Evolutionary conservation across 306 rosid species (phyloP), one percentile per base, ranked within the genome.

Genomic region (Medicago ruthenica): DNA sequence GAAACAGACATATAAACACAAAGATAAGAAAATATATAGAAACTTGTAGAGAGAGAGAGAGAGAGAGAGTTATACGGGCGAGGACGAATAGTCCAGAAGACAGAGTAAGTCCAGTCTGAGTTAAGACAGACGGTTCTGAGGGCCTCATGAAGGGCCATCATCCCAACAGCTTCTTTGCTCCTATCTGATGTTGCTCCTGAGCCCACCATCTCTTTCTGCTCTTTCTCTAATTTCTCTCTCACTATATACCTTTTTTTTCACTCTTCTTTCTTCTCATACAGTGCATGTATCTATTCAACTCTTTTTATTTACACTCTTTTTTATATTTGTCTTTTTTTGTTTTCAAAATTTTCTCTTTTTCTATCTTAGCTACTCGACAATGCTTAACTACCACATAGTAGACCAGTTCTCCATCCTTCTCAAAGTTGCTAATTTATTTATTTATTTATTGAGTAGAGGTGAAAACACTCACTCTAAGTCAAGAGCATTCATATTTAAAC

Each of bases 121-220:
- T 85, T 87, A 74, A 87, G 85, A 80, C 91, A 87, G 74, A 87
- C 82, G 76, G 72, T 89, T 96, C 98, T 88, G 83, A 96, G 99
- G 90, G 99, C 91, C 97, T 96, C 99, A 82, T 96, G 99, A 89
- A 96, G 98, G 84, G 99, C 99, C 99, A 96, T 96, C 99, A 96
- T 96, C 87, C 98, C 99, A 76, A 92, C 97, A 79, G 99, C 99
- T 82, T 96, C 99, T 88, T 92, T 96, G 96, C 98, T 90, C 85
- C 99, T 90, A 86, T 92, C 98, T 87, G 91, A 71, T 84, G 80
- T 80, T 87, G 82, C 86, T 85, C 96, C 99, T 87, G 99, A 92
- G 91, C 99, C 99, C 99, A 92, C 99, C 99, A 96, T 95, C 80
- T 92, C 86, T 84, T 15, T 77, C 83, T 77, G 51, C 14, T 78